Evolutionary conservation across 495 filamentous ascomycete species (phyloP).

Genomic region (Extremus antarcticus): DNA sequence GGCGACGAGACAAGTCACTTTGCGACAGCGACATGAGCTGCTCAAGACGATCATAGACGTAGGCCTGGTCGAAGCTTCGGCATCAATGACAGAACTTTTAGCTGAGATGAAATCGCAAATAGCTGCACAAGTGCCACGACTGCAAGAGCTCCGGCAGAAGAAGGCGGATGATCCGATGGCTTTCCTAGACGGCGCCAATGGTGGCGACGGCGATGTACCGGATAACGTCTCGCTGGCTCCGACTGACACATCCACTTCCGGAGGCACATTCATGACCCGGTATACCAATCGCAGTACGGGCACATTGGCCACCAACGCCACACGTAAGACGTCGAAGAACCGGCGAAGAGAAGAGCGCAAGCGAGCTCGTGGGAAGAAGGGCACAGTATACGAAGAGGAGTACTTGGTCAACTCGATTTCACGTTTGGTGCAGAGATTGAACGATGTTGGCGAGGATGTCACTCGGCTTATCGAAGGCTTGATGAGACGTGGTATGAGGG

Average conservation of each 20-base stretch:
- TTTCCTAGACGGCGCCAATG: constrained; percentile 46
- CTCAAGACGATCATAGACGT: constrained; percentile 56
- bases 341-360: constrained; percentile 84
- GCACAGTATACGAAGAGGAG: constrained; percentile 94
- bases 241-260: constrained; percentile 65
- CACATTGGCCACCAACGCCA: constrained; percentile 53
- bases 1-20: constrained; percentile 58
- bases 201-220: constrained; percentile 55
- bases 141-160: constrained; percentile 67
- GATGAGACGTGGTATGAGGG: constrained; percentile 70
- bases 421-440: constrained; percentile 77
- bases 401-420: constrained; percentile 81
- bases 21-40: constrained; percentile 37
- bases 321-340: constrained; percentile 72
- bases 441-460: constrained; percentile 54
- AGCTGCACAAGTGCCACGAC: constrained; percentile 68
- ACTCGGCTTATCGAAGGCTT: constrained; percentile 61
- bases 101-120: constrained; percentile 85
- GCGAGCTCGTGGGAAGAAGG: constrained; percentile 85
- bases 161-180: constrained; percentile 65
- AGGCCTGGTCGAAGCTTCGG: constrained; percentile 66
- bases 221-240: constrained; percentile 88
- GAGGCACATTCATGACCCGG: constrained; percentile 74
- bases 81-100: constrained; percentile 71
- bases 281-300: constrained; percentile 69